Base-by-base conservation (phyloP, 2,329 filamentous ascomycete species). In the Arthrobotrys pseudoclavata region DNA sequence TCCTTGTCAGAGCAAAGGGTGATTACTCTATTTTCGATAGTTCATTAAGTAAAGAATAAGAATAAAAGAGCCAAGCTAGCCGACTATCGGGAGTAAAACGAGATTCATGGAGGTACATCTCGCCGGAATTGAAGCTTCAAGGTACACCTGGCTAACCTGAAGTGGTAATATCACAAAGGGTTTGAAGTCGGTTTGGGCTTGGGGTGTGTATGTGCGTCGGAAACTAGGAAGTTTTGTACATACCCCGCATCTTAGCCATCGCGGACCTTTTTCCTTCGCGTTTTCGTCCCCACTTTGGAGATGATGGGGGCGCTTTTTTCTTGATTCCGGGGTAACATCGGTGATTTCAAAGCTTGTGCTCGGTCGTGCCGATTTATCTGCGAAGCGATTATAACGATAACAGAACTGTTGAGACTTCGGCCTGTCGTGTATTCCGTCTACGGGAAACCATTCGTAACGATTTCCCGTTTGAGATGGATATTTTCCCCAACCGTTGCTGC, bases 191-290 rank as follows among this genome's bases (percentile, higher is more conserved):
- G n/a, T 45, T 63, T 63, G 45, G 53, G 24, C 22, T 22, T 64
- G 40, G 57, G 45, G 60, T 42, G 42, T 45, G 42, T 45, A 47
- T 48, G 63, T 62, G 60, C 57, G 68, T 57, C 68, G 69, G 69
- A 72, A 62, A 72, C 69, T 47, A 66, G 69, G 69, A 72, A 72
- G 69, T 72, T 72, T 72, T 50, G 42, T 34, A 45, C 42, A 45
- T 45, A 72, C 69, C 69, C 69, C 69, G 69, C 68, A 71, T 57
- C 68, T 52, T 42, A 60, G 31, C 55, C 34, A 60, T 60, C 68
- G 45, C 48, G 48, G 68, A 57, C 61, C 50, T 66, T 60, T 31
- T 40, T n/a, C 34, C 34, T 60, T 60, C 34, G 24, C 55, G 20
- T 60, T 60, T 60, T 60, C 55, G 55, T 60, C 55, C 55, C 55